phyloP scores from a whole-genome alignment of 768 basidiomycete species.

The Gyrodon lividus region DNA sequence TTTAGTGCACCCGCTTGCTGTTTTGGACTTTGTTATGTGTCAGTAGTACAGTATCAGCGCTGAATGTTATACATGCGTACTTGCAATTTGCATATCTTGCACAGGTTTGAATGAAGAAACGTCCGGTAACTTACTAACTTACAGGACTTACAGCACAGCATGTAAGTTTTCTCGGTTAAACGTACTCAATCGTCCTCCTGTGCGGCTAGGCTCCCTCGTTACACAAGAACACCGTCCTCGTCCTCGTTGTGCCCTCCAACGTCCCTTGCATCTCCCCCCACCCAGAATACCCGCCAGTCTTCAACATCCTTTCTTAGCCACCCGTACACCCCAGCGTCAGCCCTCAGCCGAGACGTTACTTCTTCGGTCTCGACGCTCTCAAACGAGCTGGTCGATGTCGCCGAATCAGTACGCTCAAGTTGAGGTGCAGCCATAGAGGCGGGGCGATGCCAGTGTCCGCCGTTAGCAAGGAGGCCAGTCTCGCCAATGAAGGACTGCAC shows the following conservation, averaged over 20 bases:
- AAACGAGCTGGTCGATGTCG: slow-evolving; percentile 44
- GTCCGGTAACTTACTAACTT: background rate
- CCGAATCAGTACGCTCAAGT: slow-evolving; percentile 45
- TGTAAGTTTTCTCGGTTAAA: too few relatives aligned
- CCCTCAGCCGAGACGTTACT: slow-evolving; percentile 42
- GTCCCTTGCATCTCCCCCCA: slow-evolving; percentile 54
- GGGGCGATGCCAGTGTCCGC: slow-evolving; percentile 48
- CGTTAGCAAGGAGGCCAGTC: slow-evolving; percentile 43
- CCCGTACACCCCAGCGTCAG: slow-evolving; percentile 70
- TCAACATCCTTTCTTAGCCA: slow-evolving; percentile 73
- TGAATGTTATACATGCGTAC: slow-evolving; percentile 18
- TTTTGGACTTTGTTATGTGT: slow-evolving; percentile 23
- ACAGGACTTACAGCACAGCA: too few relatives aligned
- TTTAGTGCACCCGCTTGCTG: slow-evolving; percentile 15
- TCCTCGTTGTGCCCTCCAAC: slow-evolving; percentile 26
- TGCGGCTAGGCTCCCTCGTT: background rate
- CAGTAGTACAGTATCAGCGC: slow-evolving; percentile 16
- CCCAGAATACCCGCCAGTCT: slow-evolving; percentile 83
- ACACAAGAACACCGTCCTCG: slow-evolving; percentile 32
- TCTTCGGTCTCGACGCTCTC: slow-evolving; percentile 56
- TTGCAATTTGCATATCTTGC: background rate
- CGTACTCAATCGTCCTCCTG: background rate
- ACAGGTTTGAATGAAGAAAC: background rate
- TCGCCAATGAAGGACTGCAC: slow-evolving; percentile 67
- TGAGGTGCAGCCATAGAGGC: slow-evolving; percentile 24